A percentile compares a stretch with the other conserved stretches of the same genome.
Conservation (phyloP, 2,329 filamentous ascomycete genomes). For the Nemania bipapillata region DNA sequence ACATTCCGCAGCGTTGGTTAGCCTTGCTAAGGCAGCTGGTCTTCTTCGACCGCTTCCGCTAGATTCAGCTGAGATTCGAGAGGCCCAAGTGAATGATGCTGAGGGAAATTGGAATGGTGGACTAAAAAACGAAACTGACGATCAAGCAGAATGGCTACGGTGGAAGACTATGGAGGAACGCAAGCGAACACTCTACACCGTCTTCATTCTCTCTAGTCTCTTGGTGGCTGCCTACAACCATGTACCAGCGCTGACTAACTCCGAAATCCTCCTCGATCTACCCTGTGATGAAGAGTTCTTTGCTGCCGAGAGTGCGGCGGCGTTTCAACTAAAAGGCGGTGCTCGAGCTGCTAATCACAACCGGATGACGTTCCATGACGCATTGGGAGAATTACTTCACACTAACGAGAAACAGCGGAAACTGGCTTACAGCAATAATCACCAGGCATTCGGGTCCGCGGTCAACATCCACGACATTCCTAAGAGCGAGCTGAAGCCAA, state of each 20-base stretch:
- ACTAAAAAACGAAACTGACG: conserved; percentile 60
- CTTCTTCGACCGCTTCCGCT: conserved; percentile 64
- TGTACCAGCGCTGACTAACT: conserved; percentile 89
- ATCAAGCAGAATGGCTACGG: conserved; percentile 82
- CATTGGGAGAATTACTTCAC: conserved; percentile 81
- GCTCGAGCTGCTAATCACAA: conserved; percentile 74
- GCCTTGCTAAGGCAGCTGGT: conserved; percentile 88
- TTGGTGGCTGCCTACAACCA: conserved; percentile 94
- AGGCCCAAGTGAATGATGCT: conserved; percentile 68
- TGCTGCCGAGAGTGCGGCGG: conserved; percentile 81
- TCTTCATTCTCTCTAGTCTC: conserved; percentile 91
- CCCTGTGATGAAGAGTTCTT: conserved; percentile 95
- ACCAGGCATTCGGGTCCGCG: conserved; percentile 61
- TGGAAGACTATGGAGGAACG: conserved; percentile 92
- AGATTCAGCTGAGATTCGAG: conserved; percentile 60
- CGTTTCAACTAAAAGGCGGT: conserved; percentile 82
- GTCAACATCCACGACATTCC: conserved; percentile 61
- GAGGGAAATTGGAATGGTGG: conserved; percentile 59
- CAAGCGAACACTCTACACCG: conserved; percentile 89
- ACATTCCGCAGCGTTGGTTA: conserved; percentile 89
- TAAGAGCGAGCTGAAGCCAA: conserved; percentile 76
- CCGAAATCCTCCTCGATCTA: conserved; percentile 87
- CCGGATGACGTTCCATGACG: conserved; percentile 80
- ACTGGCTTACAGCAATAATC: conserved; percentile 55
- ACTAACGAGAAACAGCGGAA: conserved; percentile 75